Evolutionary conservation across 139 green algal genomes (phyloP), one percentile per base, ranked within the genome.

Genomic region (Coccomyxa sp.): DNA sequence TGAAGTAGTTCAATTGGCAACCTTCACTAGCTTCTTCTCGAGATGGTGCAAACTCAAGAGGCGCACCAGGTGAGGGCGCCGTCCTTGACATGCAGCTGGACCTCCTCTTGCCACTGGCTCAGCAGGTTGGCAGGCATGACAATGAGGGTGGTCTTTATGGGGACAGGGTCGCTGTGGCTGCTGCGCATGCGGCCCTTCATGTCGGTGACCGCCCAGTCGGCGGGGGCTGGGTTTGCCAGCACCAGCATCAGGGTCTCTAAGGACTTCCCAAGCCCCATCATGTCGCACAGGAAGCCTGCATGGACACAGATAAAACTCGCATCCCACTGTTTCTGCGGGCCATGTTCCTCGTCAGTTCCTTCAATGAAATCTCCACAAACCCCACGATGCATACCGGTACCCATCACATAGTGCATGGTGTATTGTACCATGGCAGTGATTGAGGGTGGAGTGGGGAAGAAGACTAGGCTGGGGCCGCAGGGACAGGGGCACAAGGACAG

Each of bases 241-340:
- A 92, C 76, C n/a, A 94, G 86, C 88, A 92, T 92, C 21, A 94
- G 81, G 31, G 75, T 87, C 84, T 92, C 68, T 57, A 93, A 84
- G 13, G 87, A 89, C 82, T 94, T 94, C 84, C 91, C 91, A 51
- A 81, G 75, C 17, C 77, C 32, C 78, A 84, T 83, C 14, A 87
- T 86, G 85, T 91, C 89, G 66, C 89, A 90, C 51, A 93, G 80
- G 71, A 93, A 91, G 80, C 91, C 91, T 31, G 63, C 63, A 71
- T 51, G 38, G 3, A 90, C 91, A 81, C 88, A 91, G 16, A 90
- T 93, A 76, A 83, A 79, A 51, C 82, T 82, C 13, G 77, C 68
- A 32, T 21, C 79, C 23, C n/a, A 30, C 76, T n/a, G 1, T 57
- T 79, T n/a, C n/a, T n/a, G n/a, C n/a, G n/a, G n/a, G n/a, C n/a